A percentile compares a stretch with the other conserved stretches of the same genome.
phyloP scores from a whole-genome alignment of 139 green algal species.

The Protoeuglena noctilucae region DNA sequence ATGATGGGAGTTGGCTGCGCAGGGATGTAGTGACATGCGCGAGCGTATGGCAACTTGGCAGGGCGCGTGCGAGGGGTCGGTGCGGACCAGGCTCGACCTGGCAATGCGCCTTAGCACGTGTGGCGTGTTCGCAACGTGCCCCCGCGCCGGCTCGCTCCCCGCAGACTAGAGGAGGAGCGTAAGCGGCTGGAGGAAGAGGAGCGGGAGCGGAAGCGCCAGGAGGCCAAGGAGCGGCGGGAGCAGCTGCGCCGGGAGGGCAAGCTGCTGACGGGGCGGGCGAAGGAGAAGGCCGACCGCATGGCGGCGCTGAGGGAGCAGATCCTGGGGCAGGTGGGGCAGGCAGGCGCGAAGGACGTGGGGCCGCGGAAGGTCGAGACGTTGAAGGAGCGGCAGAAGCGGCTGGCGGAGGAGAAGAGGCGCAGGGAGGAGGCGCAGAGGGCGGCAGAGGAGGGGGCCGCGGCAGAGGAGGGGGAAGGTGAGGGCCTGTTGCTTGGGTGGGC shows the following conservation, averaged over 20 bases:
- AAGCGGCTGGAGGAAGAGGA: constrained; percentile 39
- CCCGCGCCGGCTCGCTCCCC: not conserved
- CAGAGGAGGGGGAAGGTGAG: constrained; percentile 27
- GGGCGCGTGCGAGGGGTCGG: too few species aligned
- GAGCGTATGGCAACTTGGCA: too few species aligned
- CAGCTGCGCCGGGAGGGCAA: constrained; percentile 73
- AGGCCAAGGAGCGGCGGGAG: constrained; percentile 33
- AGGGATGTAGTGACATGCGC: too few species aligned
- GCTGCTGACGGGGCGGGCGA: constrained; percentile 78
- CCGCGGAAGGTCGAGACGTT: constrained; percentile 10
- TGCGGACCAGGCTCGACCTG: too few species aligned
- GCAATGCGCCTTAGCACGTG: too few species aligned
- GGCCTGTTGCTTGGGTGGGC: too few species aligned
- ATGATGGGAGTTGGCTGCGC: too few species aligned
- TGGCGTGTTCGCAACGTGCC: too few species aligned
- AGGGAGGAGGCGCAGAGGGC: constrained; percentile 4
- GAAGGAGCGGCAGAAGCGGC: constrained; percentile 6
- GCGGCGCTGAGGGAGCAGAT: constrained; percentile 68
- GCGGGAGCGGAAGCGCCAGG: constrained; percentile 15
- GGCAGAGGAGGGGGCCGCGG: constrained; percentile 27
- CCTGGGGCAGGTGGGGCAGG: constrained; percentile 39
- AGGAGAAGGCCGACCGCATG: constrained; percentile 74
- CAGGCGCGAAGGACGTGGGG: not conserved
- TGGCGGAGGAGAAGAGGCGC: not conserved
- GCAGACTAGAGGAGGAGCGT: constrained; percentile 41